Evolutionary conservation across 2,329 filamentous ascomycete species (phyloP), one percentile per base, ranked within the genome.

Genomic region (Colletotrichum orbiculare): DNA sequence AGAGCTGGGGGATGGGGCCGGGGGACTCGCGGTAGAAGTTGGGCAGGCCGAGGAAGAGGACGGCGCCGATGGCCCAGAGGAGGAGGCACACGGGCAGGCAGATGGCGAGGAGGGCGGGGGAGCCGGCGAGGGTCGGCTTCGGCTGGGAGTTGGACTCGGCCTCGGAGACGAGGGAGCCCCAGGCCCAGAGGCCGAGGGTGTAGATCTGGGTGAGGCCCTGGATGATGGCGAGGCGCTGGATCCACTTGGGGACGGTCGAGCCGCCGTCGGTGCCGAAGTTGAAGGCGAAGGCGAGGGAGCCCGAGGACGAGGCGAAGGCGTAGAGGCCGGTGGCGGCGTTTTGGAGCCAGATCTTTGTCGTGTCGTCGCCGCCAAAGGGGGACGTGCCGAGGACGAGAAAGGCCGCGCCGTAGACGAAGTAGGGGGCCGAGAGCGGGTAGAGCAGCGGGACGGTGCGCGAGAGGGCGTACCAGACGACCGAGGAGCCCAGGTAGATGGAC

Each of bases 171-270:
- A 64, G 43, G 42, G 52, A 59, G 38, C 88, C 89, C 89, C 89
- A 91, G 71, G 86, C 89, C 88, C 88, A 91, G n/a, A 91, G 80
- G 4, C 81, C 85, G 38, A 87, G 84, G 59, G 89, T 82, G 73
- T 90, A 91, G 68, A 88, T 77, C 72, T 91, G 88, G 72, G 90
- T 88, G 7, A 87, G 88, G 46, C 89, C 89, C 74, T 90, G 87
- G 56, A 91, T 89, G 15, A 87, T 75, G 71, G 87, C 89, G 15
- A 89, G 88, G 61, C 89, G 84, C 76, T 87, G 89, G 33, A 88
- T 87, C 88, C 88, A 90, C 41, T 86, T 82, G 72, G 85, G 87
- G 43, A 89, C 83, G 9, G 87, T 86, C 2, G 85, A 83, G 54
- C 87, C 87, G 45, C 84, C 86, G 77, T 89, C 87, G 68, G 86